Evolutionary conservation across 768 basidiomycete genomes (phyloP).

Genomic region (Pleurotus eryngii): DNA sequence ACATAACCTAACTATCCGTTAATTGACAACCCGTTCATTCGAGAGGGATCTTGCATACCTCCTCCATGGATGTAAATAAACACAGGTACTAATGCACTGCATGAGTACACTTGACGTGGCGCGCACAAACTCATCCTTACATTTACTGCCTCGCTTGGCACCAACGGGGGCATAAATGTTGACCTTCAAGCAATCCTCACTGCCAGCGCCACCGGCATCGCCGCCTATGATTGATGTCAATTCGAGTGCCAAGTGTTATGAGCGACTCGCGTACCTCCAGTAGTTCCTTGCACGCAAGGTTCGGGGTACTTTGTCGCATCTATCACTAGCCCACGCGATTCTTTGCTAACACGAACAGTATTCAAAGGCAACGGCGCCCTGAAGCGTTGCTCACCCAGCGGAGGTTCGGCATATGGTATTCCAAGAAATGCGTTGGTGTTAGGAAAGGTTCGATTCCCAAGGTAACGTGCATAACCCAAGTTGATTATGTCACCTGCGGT

Average conservation of each 20-base stretch:
- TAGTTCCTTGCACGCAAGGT: conserved; percentile 60
- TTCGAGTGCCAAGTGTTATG: neutral
- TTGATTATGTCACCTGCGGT: conserved; percentile 35
- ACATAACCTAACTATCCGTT: conserved; percentile 39
- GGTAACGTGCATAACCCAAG: conserved; percentile 57
- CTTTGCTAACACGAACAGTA: conserved; percentile 36
- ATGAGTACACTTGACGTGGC: neutral
- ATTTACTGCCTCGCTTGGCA: conserved; percentile 40
- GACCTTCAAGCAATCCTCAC: conserved; percentile 66
- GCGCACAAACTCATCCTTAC: conserved; percentile 29
- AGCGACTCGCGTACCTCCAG: conserved; percentile 31
- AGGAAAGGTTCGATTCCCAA: conserved; percentile 48
- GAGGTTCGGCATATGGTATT: conserved; percentile 59
- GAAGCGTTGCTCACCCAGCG: conserved; percentile 48
- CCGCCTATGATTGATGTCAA: conserved; percentile 29
- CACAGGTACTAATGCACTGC: conserved; percentile 34
- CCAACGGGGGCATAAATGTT: conserved; percentile 58
- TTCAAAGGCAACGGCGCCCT: conserved; percentile 52
- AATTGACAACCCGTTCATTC: neutral
- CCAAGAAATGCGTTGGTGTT: conserved; percentile 57
- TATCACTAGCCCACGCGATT: conserved; percentile 36
- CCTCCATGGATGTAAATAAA: conserved; percentile 50
- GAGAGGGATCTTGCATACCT: conserved; percentile 20
- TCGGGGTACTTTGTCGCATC: conserved; percentile 52
- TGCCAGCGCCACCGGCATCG: conserved; percentile 61